Conservation (phyloP, 148 eudicot species). For the Pharnaceum exiguum region DNA sequence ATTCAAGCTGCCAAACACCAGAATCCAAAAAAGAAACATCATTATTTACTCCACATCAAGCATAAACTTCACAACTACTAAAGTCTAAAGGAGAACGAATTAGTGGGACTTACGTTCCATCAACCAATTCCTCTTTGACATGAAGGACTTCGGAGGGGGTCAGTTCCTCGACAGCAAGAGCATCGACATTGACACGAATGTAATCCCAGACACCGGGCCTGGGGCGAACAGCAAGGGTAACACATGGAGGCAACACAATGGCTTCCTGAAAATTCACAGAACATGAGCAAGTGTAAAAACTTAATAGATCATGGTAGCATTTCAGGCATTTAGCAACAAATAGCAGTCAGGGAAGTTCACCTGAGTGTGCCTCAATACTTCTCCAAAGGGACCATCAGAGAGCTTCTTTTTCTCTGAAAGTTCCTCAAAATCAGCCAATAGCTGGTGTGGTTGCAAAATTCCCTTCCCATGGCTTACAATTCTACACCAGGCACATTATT, state of each 20-base stretch:
- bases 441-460: conserved; percentile 77
- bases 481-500: too few relatives aligned
- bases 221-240: conserved; percentile 79
- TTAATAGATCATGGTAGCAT: conserved; percentile 1
- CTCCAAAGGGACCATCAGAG: conserved; percentile 74
- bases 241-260: conserved; percentile 78
- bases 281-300: not conserved
- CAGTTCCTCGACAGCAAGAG: conserved; percentile 58
- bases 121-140: conserved; percentile 78
- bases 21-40: not conserved
- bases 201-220: conserved; percentile 99
- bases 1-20: conserved; percentile 39
- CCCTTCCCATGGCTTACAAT: conserved; percentile 80
- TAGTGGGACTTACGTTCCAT: conserved; percentile 50
- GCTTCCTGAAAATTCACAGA: conserved; percentile 52
- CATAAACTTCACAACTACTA: not conserved
- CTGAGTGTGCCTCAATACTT: conserved; percentile 83
- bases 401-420: conserved; percentile 44
- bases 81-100: not conserved
- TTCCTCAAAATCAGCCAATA: conserved; percentile 68
- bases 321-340: not conserved
- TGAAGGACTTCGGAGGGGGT: conserved; percentile 72
- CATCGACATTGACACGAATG: conserved; percentile 61
- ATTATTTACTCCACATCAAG: too few relatives aligned
- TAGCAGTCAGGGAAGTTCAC: conserved; percentile 17